phyloP scores from a whole-genome alignment of 139 green algal species.

The Chlorella sp. region DNA sequence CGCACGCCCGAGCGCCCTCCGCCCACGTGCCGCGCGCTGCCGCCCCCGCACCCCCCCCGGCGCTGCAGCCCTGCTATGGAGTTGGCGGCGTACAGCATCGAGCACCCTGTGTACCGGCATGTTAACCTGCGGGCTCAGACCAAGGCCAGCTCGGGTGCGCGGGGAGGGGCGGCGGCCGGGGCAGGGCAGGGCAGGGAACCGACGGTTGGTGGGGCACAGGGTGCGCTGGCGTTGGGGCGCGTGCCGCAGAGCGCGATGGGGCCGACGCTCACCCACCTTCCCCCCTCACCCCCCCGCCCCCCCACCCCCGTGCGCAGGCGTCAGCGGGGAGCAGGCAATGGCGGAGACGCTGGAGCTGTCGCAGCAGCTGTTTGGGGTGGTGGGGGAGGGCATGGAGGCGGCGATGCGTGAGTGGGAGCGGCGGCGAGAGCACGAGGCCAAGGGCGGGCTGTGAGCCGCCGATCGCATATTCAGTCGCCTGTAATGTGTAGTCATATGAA shows the following conservation, averaged over 20 bases:
- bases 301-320: slow-evolving; percentile 20
- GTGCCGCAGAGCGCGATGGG: too few species aligned
- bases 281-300: too few species aligned
- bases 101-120: slow-evolving; percentile 48
- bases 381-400: slow-evolving; percentile 28
- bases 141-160: too few species aligned
- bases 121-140: slow-evolving; percentile 43
- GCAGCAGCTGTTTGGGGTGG: slow-evolving; percentile 25
- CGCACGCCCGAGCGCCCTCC: too few species aligned
- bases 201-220: too few species aligned
- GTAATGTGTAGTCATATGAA: background rate
- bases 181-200: too few species aligned
- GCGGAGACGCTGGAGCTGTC: slow-evolving; percentile 31
- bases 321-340: slow-evolving; percentile 38
- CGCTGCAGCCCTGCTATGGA: slow-evolving; percentile 16
- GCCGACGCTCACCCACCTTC: too few species aligned
- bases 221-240: too few species aligned
- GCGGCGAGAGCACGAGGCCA: background rate
- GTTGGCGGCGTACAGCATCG: slow-evolving; percentile 35
- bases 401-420: background rate
- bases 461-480: too few species aligned
- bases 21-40: background rate
- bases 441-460: too few species aligned
- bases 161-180: too few species aligned
- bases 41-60: background rate